Conservation (phyloP, 768 basidiomycete species). For the Gautieria morchelliformis region DNA sequence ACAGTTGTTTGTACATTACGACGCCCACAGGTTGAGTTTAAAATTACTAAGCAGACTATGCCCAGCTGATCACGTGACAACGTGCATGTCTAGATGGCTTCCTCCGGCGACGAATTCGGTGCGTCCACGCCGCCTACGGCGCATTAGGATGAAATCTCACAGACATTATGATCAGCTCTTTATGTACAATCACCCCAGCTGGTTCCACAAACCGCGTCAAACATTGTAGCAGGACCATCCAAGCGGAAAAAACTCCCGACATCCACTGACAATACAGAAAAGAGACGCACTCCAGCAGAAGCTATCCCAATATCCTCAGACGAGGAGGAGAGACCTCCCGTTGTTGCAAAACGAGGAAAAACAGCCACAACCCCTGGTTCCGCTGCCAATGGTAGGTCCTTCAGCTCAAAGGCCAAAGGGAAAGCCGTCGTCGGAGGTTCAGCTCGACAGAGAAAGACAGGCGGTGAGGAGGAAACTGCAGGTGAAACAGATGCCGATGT, state of each 20-base stretch:
- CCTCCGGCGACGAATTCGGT: conserved; percentile 1
- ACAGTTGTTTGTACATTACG: not conserved
- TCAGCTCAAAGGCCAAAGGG: not conserved
- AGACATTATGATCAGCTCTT: not conserved
- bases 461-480: not conserved
- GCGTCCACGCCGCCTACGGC: not conserved
- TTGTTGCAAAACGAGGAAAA: not conserved
- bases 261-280: not conserved
- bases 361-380: not conserved
- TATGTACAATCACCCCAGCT: not conserved
- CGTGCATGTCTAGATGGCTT: not conserved
- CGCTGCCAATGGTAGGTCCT: not conserved
- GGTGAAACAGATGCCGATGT: conserved; percentile 1
- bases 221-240: not conserved
- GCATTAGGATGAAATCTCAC: not conserved
- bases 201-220: not conserved
- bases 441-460: not conserved
- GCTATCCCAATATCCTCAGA: conserved; percentile 1
- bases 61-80: not conserved
- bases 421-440: not conserved
- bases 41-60: not conserved
- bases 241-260: not conserved
- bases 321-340: not conserved
- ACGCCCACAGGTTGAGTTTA: not conserved
- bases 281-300: not conserved